Evolutionary conservation across 495 filamentous ascomycete genomes (phyloP), one percentile per base, ranked within the genome.

Genomic region (Coniosporium apollinis): DNA sequence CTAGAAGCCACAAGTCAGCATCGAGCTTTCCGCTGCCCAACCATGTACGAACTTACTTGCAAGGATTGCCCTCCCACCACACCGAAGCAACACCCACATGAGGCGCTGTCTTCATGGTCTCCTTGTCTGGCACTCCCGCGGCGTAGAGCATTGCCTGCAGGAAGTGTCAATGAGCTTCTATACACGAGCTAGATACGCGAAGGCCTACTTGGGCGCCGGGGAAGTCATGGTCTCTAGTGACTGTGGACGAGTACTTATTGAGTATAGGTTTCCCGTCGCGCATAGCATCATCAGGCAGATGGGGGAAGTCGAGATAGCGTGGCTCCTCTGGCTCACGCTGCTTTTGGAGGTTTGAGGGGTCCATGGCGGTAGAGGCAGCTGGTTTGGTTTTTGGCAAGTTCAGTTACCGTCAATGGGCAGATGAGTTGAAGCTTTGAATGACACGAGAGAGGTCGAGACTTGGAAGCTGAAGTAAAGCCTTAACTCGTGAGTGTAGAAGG

Each of bases 41-140:
- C n/a, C 17, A 15, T 17, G 5, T 24, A 36, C 11, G 19, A 32
- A 59, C 65, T 57, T 53, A 69, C 67, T 83, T 84, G 62, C 79
- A 85, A 21, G 89, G 84, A 52, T 97, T 97, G 19, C 89, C 89
- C 56, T 97, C 89, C 85, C 86, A 97, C 86, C 87, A 94, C 2
- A 94, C 83, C 4, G 81, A 82, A 5, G 86, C 79, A 48, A 78
- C 60, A 40, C 89, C 89, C 9, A 97, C 82, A 39, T 97, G 89
- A 5, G 87, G 84, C 34, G 75, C 76, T 36, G 70, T 89, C 53
- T 84, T 81, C 84, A 94, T 94, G 44, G 79, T 68, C 19, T 87
- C 67, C 46, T 71, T 65, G 46, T 84, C 66, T 10, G 85, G 85
- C 19, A 94, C 77, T 18, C 89, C 89, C 7, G 87, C 87, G 4